These are phyloP conservation scores for Podaxis sp. DNA, from an alignment of 768 basidiomycete species.

Conservation along the genomic window DNA sequence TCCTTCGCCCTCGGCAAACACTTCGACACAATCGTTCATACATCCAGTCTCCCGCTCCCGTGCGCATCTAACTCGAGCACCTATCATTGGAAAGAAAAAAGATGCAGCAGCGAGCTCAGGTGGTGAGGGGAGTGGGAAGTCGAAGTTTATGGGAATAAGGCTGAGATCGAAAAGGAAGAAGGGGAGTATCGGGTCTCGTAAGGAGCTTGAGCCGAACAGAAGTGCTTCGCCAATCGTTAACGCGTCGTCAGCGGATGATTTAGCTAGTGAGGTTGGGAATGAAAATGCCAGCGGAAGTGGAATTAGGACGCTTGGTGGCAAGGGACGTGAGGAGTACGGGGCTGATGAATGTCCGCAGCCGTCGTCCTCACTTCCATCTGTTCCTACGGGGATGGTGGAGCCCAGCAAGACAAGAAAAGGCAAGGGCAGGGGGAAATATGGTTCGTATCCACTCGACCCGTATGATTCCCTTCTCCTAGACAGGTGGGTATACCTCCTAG, in stretches of 20 bases:
- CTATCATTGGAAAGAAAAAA: slow-evolving; percentile 1
- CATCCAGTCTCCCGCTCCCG: slow-evolving; percentile 20
- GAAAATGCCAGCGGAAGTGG: neutral
- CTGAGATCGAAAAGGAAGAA: slow-evolving; percentile 23
- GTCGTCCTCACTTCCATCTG: neutral
- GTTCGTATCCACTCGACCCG: slow-evolving; percentile 30
- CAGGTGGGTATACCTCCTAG: slow-evolving; percentile 40
- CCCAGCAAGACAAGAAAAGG: too few relatives aligned
- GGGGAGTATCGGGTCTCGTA: neutral
- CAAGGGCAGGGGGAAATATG: neutral
- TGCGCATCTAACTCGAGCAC: slow-evolving; percentile 13
- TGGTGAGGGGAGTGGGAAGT: slow-evolving; percentile 4
- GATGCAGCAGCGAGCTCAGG: neutral
- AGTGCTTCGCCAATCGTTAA: neutral
- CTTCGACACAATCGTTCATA: slow-evolving; percentile 11
- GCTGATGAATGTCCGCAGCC: neutral
- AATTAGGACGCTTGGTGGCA: neutral
- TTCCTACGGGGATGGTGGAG: neutral
- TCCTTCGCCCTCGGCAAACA: neutral
- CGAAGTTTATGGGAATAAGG: slow-evolving; percentile 24
- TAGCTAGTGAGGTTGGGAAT: neutral
- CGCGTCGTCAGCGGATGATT: neutral
- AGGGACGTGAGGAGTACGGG: neutral
- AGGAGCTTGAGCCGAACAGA: neutral
- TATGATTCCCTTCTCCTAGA: slow-evolving; percentile 54